Conservation (phyloP, 2,329 filamentous ascomycete species). For the Pseudogymnoascus sp. region DNA sequence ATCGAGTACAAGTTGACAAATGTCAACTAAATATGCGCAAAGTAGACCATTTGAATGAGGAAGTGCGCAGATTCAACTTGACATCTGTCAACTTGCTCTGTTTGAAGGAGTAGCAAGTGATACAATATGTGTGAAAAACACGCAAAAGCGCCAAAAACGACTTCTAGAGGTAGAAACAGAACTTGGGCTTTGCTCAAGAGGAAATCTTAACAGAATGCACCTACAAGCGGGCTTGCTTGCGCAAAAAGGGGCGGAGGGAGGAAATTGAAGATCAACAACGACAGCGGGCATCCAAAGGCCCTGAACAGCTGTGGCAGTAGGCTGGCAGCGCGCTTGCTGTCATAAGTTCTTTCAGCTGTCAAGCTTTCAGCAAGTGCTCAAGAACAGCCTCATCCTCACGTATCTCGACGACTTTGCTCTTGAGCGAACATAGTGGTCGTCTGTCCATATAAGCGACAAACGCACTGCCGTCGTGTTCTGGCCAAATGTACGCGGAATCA, state of each 20-base stretch:
- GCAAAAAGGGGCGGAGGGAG: no score
- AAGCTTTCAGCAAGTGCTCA: neutral
- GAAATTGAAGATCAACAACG: no score
- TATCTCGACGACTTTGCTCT: neutral
- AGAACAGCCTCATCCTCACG: neutral
- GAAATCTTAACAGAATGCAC: no score
- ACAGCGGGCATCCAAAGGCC: no score
- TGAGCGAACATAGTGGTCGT: neutral
- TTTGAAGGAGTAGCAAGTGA: neutral
- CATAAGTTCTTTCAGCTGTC: neutral
- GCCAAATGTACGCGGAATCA: neutral
- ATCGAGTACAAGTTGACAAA: neutral
- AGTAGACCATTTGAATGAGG: neutral
- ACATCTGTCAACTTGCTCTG: neutral
- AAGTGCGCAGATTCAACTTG: neutral
- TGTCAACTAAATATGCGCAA: neutral
- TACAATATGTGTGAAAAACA: neutral
- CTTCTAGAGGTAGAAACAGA: no score
- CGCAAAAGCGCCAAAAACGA: neutral
- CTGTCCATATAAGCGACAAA: neutral
- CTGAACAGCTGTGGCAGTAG: neutral
- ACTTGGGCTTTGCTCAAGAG: no score
- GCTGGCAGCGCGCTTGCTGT: neutral
- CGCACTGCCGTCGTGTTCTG: neutral
- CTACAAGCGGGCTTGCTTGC: no score